These are phyloP conservation scores for Vitis hybrid DNA, from an alignment of 177 flowering plant genomes.

Conservation along the genomic window DNA sequence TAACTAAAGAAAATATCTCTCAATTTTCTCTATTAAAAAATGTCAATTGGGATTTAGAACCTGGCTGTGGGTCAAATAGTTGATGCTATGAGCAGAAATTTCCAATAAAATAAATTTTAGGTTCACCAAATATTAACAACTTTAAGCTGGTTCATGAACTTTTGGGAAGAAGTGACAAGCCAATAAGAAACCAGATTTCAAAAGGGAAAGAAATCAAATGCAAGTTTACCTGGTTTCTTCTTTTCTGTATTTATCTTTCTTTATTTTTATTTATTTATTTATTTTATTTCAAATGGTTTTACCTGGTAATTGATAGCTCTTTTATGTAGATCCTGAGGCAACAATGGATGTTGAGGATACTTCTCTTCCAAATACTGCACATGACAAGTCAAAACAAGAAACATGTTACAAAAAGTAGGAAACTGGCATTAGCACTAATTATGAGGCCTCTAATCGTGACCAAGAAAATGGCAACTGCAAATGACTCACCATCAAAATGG, in stretches of 20 bases:
- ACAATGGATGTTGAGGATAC: conserved; percentile 72
- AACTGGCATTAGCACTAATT: background rate
- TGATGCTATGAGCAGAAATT: too few relatives aligned
- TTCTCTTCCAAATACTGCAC: conserved; percentile 84
- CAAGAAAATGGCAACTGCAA: background rate
- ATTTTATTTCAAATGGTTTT: background rate
- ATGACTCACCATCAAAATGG: conserved; percentile 67
- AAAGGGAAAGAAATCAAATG: too few relatives aligned
- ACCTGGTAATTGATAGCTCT: conserved; percentile 85
- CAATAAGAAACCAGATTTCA: background rate
- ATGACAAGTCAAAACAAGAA: background rate
- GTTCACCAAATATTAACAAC: too few relatives aligned
- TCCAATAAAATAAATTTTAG: too few relatives aligned
- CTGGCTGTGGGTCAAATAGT: too few relatives aligned
- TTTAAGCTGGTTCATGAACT: background rate
- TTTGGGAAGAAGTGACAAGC: background rate
- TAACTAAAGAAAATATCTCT: too few relatives aligned
- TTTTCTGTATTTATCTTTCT: too few relatives aligned
- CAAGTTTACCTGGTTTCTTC: too few relatives aligned
- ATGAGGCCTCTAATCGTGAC: background rate
- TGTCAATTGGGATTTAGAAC: too few relatives aligned
- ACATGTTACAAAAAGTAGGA: background rate
- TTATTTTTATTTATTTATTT: too few relatives aligned
- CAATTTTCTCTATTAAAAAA: too few relatives aligned
- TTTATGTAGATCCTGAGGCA: conserved; percentile 70